These are phyloP conservation scores for Botryobasidium botryosum DNA, from an alignment of 768 basidiomycete species.

Conservation along the genomic window DNA sequence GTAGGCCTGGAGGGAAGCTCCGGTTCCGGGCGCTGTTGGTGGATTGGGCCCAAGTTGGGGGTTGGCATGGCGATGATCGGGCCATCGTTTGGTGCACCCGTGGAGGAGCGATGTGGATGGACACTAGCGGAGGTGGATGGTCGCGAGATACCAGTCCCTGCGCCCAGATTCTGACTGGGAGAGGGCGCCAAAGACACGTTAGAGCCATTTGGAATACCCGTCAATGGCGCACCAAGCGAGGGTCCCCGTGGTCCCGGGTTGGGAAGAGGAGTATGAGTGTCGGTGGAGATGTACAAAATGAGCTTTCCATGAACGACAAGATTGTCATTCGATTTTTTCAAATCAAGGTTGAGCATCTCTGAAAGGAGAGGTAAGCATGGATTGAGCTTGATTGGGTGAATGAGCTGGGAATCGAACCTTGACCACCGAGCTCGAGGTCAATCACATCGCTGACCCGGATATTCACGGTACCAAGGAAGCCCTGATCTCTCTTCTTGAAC, in stretches of 20 bases:
- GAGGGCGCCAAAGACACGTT: slow-evolving; percentile 24
- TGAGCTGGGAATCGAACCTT: slow-evolving; percentile 77
- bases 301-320: slow-evolving; percentile 95
- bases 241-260: slow-evolving; percentile 75
- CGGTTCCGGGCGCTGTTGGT: neutral
- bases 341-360: slow-evolving; percentile 94
- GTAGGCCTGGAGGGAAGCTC: slow-evolving; percentile 46
- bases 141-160: slow-evolving; percentile 18
- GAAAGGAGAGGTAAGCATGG: slow-evolving; percentile 11
- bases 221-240: slow-evolving; percentile 9
- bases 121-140: no score
- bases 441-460: slow-evolving; percentile 78
- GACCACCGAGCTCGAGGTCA: slow-evolving; percentile 82
- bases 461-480: slow-evolving; percentile 96
- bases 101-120: slow-evolving; percentile 21
- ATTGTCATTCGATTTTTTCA: slow-evolving; percentile 99
- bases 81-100: slow-evolving; percentile 14
- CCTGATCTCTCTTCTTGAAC: slow-evolving; percentile 96
- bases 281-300: slow-evolving; percentile 90
- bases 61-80: slow-evolving; percentile 1
- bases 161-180: slow-evolving; percentile 46
- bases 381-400: slow-evolving; percentile 1
- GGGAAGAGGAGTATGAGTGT: slow-evolving; percentile 64
- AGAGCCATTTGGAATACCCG: slow-evolving; percentile 16
- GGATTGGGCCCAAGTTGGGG: neutral